A percentile compares a stretch with the other conserved stretches of the same genome.
Conservation (phyloP, 2,329 filamentous ascomycete genomes). For the Hypoxylon sp. region DNA sequence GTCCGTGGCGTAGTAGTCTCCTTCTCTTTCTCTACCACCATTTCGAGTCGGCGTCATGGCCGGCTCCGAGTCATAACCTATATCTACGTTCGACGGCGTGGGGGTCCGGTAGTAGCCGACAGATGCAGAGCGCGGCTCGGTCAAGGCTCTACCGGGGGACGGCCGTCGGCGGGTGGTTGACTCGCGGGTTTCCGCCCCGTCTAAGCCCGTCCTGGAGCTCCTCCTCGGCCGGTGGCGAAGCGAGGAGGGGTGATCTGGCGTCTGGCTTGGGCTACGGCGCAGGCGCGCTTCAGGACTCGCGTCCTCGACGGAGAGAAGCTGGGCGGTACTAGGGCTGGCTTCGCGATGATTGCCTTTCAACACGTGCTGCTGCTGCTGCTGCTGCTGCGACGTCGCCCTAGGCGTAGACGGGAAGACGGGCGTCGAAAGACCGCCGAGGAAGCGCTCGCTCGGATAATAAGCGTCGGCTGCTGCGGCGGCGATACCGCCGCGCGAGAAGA, state of each 20-base stretch:
- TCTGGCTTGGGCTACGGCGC: constrained; percentile 36
- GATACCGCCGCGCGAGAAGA: constrained; percentile 75
- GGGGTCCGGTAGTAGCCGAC: constrained; percentile 45
- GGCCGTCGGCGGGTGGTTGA: constrained; percentile 31
- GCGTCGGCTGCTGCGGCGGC: constrained; percentile 48
- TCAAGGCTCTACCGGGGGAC: constrained; percentile 44
- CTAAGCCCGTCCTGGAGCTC: constrained; percentile 23
- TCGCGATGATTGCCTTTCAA: constrained; percentile 4
- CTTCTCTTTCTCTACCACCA: constrained; percentile 2
- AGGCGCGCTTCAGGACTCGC: constrained; percentile 27
- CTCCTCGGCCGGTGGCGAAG: constrained; percentile 17
- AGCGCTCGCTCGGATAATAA: constrained; percentile 52
- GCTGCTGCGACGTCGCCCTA: constrained; percentile 14
- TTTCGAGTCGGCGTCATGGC: constrained; percentile 45
- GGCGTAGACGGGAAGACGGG: constrained; percentile 52
- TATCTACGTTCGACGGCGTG: constrained; percentile 50
- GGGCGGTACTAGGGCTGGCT: constrained; percentile 10
- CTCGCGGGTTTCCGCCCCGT: constrained; percentile 26
- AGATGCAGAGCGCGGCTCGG: constrained; percentile 42
- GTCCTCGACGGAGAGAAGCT: constrained; percentile 41
- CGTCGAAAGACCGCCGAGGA: constrained; percentile 47
- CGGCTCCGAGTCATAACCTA: constrained; percentile 56
- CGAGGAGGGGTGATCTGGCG: constrained; percentile 33
- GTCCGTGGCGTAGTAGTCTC: constrained; percentile 48
- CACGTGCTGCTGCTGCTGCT: constrained; percentile 10